Conservation (phyloP, 116 monocot genomes). For the Zostera marina region DNA sequence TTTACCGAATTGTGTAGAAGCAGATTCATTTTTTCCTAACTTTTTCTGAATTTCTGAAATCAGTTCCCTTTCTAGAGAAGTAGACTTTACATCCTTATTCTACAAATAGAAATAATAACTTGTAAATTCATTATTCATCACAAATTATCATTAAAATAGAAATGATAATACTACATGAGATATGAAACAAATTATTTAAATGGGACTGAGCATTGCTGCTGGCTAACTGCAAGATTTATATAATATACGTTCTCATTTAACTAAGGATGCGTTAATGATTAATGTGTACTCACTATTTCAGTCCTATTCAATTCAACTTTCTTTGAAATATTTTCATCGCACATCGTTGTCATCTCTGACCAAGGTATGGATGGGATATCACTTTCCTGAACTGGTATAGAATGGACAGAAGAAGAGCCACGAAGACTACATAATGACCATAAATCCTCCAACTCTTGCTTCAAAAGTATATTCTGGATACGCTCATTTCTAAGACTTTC, state of each 20-base stretch:
- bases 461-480: background rate
- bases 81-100: background rate
- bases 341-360: background rate
- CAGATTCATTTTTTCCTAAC: background rate
- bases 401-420: background rate
- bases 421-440: background rate
- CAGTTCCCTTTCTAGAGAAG: background rate
- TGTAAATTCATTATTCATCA: background rate
- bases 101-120: background rate
- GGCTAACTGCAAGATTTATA: background rate
- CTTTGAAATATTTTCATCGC: background rate
- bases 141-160: background rate
- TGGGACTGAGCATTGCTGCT: background rate
- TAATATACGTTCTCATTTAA: background rate
- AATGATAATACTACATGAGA: background rate
- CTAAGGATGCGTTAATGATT: background rate
- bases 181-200: too few species aligned
- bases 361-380: background rate
- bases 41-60: background rate
- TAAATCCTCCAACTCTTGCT: conserved; percentile 1
- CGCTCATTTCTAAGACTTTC: background rate
- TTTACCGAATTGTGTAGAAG: background rate
- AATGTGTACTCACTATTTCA: background rate
- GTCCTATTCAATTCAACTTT: background rate
- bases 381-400: background rate